A percentile compares a stretch with the other conserved stretches of the same genome.
Conservation (phyloP, 129 eudicot genomes). For the sunflower (Helianthus annuus) region DNA sequence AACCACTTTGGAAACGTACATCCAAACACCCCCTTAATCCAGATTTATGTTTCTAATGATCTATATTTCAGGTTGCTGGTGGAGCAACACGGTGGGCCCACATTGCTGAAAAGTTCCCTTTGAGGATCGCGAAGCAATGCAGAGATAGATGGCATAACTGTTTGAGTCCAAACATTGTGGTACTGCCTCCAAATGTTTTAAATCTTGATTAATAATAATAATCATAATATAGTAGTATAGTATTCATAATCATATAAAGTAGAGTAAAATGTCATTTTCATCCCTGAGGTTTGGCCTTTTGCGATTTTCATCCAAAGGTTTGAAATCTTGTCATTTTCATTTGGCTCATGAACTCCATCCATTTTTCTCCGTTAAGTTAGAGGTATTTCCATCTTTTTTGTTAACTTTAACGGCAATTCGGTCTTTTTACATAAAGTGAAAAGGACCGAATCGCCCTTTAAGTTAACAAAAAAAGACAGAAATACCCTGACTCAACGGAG, state of each 20-base stretch:
- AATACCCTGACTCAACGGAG: too few species aligned
- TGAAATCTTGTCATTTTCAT: too few species aligned
- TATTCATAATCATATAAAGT: neutral
- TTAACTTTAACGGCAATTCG: too few species aligned
- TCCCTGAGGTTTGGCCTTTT: too few species aligned
- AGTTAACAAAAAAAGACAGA: too few species aligned
- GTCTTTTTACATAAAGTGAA: too few species aligned
- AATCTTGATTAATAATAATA: neutral
- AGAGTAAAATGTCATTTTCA: too few species aligned
- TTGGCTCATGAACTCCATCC: too few species aligned
- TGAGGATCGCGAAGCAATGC: slow-evolving; percentile 59
- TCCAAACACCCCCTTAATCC: neutral
- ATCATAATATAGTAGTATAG: neutral
- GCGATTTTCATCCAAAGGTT: too few species aligned
- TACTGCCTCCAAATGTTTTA: slow-evolving; percentile 18
- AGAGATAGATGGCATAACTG: slow-evolving; percentile 71
- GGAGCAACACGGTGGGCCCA: slow-evolving; percentile 46
- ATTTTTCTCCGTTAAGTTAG: too few species aligned
- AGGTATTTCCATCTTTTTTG: too few species aligned
- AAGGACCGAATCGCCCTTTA: too few species aligned
- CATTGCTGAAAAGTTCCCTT: slow-evolving; percentile 46
- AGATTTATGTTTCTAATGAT: neutral
- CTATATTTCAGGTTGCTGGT: slow-evolving; percentile 40
- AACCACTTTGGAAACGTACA: neutral
- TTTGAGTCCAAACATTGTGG: slow-evolving; percentile 56